Percentiles rank a stretch among this genome's conserved stretches.
phyloP scores from a whole-genome alignment of 2,329 filamentous ascomycete species.

The Davidsoniella eucalypti region DNA sequence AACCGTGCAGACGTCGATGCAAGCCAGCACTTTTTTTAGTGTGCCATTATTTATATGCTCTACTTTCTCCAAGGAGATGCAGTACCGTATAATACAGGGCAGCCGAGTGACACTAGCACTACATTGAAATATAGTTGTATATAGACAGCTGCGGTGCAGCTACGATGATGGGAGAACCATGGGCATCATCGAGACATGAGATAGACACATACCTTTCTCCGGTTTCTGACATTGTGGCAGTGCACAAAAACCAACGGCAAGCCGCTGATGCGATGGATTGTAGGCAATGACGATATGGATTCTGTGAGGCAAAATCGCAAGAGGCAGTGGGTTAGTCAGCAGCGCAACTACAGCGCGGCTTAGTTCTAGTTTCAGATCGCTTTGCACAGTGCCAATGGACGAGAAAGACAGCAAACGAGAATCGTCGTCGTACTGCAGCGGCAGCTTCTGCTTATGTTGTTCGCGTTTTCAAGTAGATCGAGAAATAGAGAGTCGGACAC shows the following conservation, averaged over 20 bases:
- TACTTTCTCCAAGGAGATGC: no score
- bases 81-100: neutral
- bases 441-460: neutral
- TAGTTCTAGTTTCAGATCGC: no score
- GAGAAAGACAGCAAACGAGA: no score
- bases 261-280: neutral
- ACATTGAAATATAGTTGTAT: neutral
- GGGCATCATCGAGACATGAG: neutral
- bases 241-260: slow-evolving; percentile 6
- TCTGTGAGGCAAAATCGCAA: no score
- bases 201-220: slow-evolving; percentile 21
- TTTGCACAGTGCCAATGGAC: no score
- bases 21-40: neutral
- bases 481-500: neutral
- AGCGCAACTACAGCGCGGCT: no score
- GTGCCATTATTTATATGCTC: neutral
- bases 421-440: no score
- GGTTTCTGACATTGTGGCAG: slow-evolving; percentile 21
- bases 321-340: no score
- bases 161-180: neutral
- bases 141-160: neutral
- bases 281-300: neutral
- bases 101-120: neutral
- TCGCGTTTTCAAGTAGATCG: neutral
- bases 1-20: no score